A percentile compares a stretch with the other conserved stretches of the same genome.
Evolutionary conservation across 345 rosid genomes (phyloP).

Genomic region (Physaria fendleri): DNA sequence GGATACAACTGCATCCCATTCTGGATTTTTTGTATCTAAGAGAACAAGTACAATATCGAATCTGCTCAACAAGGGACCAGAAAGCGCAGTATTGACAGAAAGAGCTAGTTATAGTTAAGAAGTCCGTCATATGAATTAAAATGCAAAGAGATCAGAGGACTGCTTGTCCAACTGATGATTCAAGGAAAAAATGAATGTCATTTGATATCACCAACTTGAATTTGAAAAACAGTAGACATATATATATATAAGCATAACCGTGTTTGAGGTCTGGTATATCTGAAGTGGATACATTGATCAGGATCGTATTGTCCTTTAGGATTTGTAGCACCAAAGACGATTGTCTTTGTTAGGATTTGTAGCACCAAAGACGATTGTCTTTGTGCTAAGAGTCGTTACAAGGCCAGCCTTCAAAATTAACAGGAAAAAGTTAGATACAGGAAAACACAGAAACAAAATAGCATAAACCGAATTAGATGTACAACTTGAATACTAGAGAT

Average conservation of each 20-base stretch:
- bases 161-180: neutral
- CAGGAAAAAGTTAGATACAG: neutral
- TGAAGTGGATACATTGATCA: constrained; percentile 64
- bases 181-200: neutral
- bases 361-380: no score
- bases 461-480: neutral
- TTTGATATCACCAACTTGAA: neutral
- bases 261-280: neutral
- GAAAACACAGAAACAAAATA: neutral
- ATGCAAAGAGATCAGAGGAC: neutral
- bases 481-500: constrained; percentile 9
- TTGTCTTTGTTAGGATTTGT: no score
- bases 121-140: neutral
- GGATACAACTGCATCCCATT: constrained; percentile 97
- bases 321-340: constrained; percentile 95
- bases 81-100: constrained; percentile 89
- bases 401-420: constrained; percentile 78
- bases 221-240: neutral
- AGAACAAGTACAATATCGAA: constrained; percentile 92
- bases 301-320: constrained; percentile 98
- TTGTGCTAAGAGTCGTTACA: constrained; percentile 84
- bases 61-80: constrained; percentile 93
- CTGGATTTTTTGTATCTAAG: constrained; percentile 92
- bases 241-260: neutral
- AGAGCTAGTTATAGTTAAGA: constrained; percentile 73